Conservation (phyloP, 805 yeast species). For the Kazachstania viticola region DNA sequence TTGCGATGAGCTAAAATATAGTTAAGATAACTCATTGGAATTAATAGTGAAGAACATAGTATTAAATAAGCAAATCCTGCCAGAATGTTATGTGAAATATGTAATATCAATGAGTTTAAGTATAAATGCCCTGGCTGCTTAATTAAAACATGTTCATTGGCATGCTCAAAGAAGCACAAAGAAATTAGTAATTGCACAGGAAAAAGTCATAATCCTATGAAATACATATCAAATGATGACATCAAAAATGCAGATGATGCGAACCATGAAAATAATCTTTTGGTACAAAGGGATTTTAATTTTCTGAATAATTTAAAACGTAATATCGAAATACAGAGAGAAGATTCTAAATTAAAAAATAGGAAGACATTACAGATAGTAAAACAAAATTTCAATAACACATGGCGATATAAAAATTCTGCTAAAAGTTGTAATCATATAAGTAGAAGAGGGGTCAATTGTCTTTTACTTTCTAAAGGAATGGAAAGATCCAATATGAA, state of each 20-base stretch:
- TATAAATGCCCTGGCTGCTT: slow-evolving; percentile 79
- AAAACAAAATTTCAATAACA: slow-evolving; percentile 16
- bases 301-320: slow-evolving; percentile 54
- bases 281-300: slow-evolving; percentile 74
- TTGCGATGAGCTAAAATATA: too few species aligned
- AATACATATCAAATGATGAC: slow-evolving; percentile 39
- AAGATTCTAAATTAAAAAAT: slow-evolving; percentile 36
- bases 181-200: slow-evolving; percentile 55
- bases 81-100: slow-evolving; percentile 34
- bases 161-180: slow-evolving; percentile 66
- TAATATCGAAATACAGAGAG: slow-evolving; percentile 43
- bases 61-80: too few species aligned
- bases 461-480: slow-evolving; percentile 54
- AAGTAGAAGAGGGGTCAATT: slow-evolving; percentile 53
- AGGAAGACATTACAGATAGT: slow-evolving; percentile 36
- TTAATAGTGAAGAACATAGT: too few species aligned
- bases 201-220: slow-evolving; percentile 40
- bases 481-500: slow-evolving; percentile 59
- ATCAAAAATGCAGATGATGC: slow-evolving; percentile 30
- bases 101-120: slow-evolving; percentile 34
- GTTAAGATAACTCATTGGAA: too few species aligned
- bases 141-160: slow-evolving; percentile 53
- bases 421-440: slow-evolving; percentile 9
- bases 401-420: slow-evolving; percentile 8
- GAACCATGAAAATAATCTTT: slow-evolving; percentile 28